Evolutionary conservation across 164 flowering plant species (phyloP).

Genomic region (Amborella trichopoda): DNA sequence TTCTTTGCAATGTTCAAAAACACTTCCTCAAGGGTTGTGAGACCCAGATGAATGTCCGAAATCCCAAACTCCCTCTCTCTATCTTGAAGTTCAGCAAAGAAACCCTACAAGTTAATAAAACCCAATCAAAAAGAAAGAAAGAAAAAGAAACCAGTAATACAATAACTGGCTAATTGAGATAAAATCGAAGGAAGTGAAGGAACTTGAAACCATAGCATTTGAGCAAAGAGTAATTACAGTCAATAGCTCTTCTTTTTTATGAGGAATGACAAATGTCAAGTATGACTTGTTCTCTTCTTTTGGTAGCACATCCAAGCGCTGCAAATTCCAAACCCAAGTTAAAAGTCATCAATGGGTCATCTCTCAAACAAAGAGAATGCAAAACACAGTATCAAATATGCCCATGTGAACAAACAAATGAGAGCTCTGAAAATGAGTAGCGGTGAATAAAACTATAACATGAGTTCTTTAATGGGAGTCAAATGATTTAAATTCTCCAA

Average conservation of each 20-base stretch:
- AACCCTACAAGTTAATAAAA: conserved; percentile 16
- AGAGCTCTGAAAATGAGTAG: too few relatives aligned
- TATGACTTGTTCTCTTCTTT: conserved; percentile 76
- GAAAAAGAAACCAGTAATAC: not conserved
- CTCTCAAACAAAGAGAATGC: too few relatives aligned
- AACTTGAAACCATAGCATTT: not conserved
- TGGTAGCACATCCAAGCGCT: conserved; percentile 64
- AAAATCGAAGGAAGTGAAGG: not conserved
- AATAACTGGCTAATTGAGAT: not conserved
- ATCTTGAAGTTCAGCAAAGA: conserved; percentile 72
- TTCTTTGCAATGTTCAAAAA: conserved; percentile 83
- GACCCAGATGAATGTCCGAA: conserved; percentile 80
- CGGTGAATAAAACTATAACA: too few relatives aligned
- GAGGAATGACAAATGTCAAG: conserved; percentile 78
- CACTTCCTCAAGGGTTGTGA: conserved; percentile 95
- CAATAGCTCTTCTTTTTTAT: conserved; percentile 51
- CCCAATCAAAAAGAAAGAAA: not conserved
- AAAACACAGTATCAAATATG: too few relatives aligned
- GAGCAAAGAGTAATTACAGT: conserved; percentile 29
- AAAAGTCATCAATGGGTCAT: conserved; percentile 4
- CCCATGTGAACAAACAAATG: too few relatives aligned
- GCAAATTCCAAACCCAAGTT: conserved; percentile 17
- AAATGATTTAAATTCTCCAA: too few relatives aligned
- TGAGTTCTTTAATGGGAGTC: too few relatives aligned
- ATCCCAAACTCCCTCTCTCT: conserved; percentile 70